Conservation (phyloP, 768 basidiomycete genomes). For the Boletus subcaerulescens region DNA sequence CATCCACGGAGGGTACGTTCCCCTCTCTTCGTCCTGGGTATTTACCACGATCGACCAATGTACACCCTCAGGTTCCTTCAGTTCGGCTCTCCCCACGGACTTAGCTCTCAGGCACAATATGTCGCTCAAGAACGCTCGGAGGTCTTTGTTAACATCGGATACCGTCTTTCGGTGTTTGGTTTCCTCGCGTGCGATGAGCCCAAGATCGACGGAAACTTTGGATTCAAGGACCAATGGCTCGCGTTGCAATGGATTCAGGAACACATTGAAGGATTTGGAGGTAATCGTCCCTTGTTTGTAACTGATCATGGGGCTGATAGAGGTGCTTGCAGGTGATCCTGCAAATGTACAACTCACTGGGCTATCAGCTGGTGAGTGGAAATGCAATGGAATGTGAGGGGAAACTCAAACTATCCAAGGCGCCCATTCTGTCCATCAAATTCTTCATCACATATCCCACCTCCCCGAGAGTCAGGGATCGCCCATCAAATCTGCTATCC, state of each 20-base stretch:
- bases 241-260: constrained; percentile 69
- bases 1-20: constrained; percentile 68
- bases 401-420: constrained; percentile 36
- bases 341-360: constrained; percentile 61
- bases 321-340: constrained; percentile 48
- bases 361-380: constrained; percentile 60
- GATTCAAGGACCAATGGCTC: constrained; percentile 83
- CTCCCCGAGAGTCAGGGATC: constrained; percentile 54
- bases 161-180: constrained; percentile 73
- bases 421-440: constrained; percentile 72
- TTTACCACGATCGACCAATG: background rate
- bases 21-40: background rate
- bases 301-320: background rate
- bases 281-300: constrained; percentile 28
- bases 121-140: constrained; percentile 60
- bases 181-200: constrained; percentile 69
- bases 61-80: constrained; percentile 58
- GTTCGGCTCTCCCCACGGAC: constrained; percentile 69
- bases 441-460: constrained; percentile 66
- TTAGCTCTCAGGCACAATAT: constrained; percentile 63
- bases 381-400: background rate
- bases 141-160: constrained; percentile 76
- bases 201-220: constrained; percentile 66
- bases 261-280: constrained; percentile 69
- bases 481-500: constrained; percentile 62